These are phyloP conservation scores for Heliamphora exappendiculata DNA, from an alignment of 148 eudicot species.

Conservation along the genomic window DNA sequence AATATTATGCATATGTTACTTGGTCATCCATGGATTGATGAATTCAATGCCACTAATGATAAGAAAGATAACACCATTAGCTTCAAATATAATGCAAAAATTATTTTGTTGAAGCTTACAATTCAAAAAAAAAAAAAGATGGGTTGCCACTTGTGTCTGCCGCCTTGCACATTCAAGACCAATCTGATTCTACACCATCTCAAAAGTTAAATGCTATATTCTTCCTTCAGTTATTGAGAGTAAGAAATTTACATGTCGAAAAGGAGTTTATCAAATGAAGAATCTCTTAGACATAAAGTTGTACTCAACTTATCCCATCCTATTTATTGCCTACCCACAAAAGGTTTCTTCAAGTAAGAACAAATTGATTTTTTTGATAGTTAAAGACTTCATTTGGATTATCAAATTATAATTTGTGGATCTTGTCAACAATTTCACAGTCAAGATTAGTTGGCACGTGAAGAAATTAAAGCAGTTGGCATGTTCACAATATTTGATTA, in stretches of 20 bases:
- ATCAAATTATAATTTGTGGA: not conserved
- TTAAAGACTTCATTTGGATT: not conserved
- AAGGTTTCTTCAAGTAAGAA: not conserved
- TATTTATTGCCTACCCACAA: not conserved
- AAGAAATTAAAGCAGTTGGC: not conserved
- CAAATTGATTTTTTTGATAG: not conserved
- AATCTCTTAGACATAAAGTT: not conserved
- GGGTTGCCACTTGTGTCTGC: not conserved
- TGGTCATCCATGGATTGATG: not conserved
- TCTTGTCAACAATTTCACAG: not conserved
- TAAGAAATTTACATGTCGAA: not conserved
- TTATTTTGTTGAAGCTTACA: not conserved
- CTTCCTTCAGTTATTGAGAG: too few species aligned
- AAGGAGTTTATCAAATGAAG: not conserved
- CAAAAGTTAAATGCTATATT: too few species aligned
- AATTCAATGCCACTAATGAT: not conserved
- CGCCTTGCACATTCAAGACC: not conserved
- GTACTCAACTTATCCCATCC: not conserved
- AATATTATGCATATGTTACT: not conserved
- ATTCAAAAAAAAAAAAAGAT: not conserved
- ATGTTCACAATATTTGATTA: not conserved
- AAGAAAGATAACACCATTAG: not conserved
- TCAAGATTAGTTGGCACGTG: not conserved
- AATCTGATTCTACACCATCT: too few species aligned
- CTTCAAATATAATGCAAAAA: not conserved